Evolutionary conservation across 2,329 filamentous ascomycete species (phyloP), one percentile per base, ranked within the genome.

Genomic region (Periconia sp.): DNA sequence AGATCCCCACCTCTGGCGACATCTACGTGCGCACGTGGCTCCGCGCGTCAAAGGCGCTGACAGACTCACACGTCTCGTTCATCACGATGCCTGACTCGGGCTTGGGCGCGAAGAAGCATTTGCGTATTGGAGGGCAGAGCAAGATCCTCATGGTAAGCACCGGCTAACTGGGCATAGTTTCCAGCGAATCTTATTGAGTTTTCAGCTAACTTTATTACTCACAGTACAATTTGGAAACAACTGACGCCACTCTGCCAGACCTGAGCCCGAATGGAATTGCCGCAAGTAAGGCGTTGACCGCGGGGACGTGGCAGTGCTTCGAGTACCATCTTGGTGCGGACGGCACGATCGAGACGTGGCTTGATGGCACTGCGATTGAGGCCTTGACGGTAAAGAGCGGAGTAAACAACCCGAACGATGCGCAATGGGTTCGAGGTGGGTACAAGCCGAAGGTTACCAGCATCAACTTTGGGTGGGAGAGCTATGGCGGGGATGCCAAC

Each of bases 401-500:
- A n/a, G 72, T 72, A 31, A 67, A 74, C 40, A 85, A 85, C 60
- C 55, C 72, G 41, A 82, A 85, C 61, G 79, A 77, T 2, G 76
- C 68, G 1, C 78, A 81, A 62, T 86, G 84, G 84, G 71, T 76
- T 58, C 75, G 79, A 47, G 79, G 79, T 64, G 67, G 57, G 33
- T 65, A 76, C 52, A 81, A 76, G 65, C 82, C 83, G 5, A 81
- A 81, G 63, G 73, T 84, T 50, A 80, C 79, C 0, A 82, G 66
- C 8, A 73, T 85, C 27, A 84, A 86, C 70, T 86, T 86, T 57
- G 84, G 84, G 0, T 86, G 84, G 83, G 84, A 86, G 75, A 82
- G 79, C 5, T 86, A 86, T 59, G 81, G 82, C 10, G 82, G 82
- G 0, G 82, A 83, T 55, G 71, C 75, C 2, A 86, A 86, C 68